A percentile compares a stretch with the other conserved stretches of the same genome.
phyloP scores from a whole-genome alignment of 768 basidiomycete genomes.

The Mycena belliarum region DNA sequence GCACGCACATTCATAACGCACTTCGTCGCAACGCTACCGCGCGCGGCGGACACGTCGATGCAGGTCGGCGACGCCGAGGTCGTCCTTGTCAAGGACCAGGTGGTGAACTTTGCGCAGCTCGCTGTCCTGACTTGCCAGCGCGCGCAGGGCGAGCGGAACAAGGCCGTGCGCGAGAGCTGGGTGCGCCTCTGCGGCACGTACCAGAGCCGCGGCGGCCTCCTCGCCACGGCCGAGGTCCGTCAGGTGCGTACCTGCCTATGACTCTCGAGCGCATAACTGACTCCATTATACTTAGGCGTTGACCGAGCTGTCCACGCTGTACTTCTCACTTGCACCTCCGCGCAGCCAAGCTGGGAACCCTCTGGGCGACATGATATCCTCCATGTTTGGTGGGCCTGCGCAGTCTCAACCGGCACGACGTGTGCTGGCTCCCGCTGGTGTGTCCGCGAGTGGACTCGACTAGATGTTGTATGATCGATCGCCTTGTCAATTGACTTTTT shows the following conservation, averaged over 20 bases:
- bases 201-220: constrained; percentile 64
- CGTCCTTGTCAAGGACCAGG: constrained; percentile 68
- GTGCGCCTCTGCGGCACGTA: constrained; percentile 83
- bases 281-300: constrained; percentile 48
- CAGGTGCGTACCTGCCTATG: constrained; percentile 45
- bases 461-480: no score
- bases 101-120: constrained; percentile 89
- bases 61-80: constrained; percentile 61
- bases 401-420: constrained; percentile 41
- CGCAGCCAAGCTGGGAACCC: constrained; percentile 73
- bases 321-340: constrained; percentile 87
- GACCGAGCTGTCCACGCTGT: constrained; percentile 67
- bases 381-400: constrained; percentile 77
- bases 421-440: constrained; percentile 45
- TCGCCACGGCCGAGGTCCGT: constrained; percentile 63
- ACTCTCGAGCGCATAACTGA: neutral
- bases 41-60: constrained; percentile 47
- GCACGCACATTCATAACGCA: constrained; percentile 90
- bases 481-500: no score
- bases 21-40: constrained; percentile 66
- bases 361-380: constrained; percentile 85
- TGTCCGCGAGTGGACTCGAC: constrained; percentile 45
- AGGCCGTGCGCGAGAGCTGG: constrained; percentile 80
- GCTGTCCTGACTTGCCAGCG: constrained; percentile 88
- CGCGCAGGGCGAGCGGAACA: constrained; percentile 77